Evolutionary conservation across 257 asterid genomes (phyloP), one percentile per base, ranked within the genome.

Genomic region (Knoxia roxburghii): DNA sequence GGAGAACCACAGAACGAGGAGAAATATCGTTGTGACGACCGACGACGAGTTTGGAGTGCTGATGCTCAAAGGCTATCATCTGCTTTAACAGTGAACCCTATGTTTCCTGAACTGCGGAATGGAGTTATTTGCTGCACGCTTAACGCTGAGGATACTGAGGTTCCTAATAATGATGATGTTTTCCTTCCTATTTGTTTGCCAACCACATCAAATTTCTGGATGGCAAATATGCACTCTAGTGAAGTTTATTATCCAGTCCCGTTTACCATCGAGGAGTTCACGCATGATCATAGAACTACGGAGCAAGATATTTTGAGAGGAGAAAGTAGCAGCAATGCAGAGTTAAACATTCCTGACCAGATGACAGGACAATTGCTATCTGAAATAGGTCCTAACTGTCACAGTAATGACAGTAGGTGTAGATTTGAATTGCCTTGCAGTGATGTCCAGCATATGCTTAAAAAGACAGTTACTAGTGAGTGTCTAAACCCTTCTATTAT

Each of bases 91-190:
- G 79, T 71, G 65, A 78, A 77, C 60, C 78, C 81, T 13, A 69
- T 57, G 14, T 78, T 69, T 63, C 90, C 90, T 15, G 95, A 87
- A 79, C 76, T 76, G 73, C 80, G 81, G 12, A 81, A 81, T 71
- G 98, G 89, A 68, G 86, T 77, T 64, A 86, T 87, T 52, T 87
- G 88, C 69, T 92, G 98, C 83, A 70, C 75, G 17, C 76, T 92
- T 26, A 92, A 83, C 55, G 81, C 86, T 0, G 97, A 85, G 73
- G 96, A 92, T 71, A 74, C 79, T 7, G 96, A 84, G 30, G 76
- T 92, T 71, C 98, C 98, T 26, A 72, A 85, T 77, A 89, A 92
- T 26, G 97, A 87, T 49, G 96, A 92, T 72, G 96, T 89, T 60
- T 89, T 89, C 71, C 90, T 91, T 76, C 91, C 95, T 41, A 77